These are phyloP conservation scores for Scleroderma bovista DNA, from an alignment of 768 basidiomycete genomes.

Conservation along the genomic window DNA sequence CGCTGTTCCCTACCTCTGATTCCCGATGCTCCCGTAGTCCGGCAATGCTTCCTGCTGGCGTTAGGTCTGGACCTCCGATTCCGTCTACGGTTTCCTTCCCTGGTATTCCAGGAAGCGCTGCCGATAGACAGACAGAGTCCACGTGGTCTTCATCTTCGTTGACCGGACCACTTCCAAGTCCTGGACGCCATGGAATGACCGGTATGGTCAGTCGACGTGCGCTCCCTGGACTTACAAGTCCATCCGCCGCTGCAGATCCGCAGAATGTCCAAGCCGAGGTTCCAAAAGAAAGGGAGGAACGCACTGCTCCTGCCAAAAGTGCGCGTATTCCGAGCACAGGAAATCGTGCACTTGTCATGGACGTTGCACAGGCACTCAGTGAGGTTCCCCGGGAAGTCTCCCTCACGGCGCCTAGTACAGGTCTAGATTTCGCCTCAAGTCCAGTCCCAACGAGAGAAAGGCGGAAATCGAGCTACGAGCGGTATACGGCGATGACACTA, in stretches of 20 bases:
- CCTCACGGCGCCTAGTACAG: background rate
- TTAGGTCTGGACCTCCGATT: too few species aligned
- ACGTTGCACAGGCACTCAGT: slow-evolving; percentile 60
- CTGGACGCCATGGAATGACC: slow-evolving; percentile 11
- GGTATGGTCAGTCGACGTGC: slow-evolving; percentile 35
- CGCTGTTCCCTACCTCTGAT: too few species aligned
- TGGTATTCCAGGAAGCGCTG: slow-evolving; percentile 13
- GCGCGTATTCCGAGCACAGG: slow-evolving; percentile 63
- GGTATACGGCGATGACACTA: slow-evolving; percentile 54
- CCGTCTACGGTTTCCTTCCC: background rate
- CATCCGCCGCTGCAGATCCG: background rate
- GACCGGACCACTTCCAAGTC: slow-evolving; percentile 3
- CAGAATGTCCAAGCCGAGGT: slow-evolving; percentile 6
- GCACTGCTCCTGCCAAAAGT: slow-evolving; percentile 33
- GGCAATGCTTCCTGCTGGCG: too few species aligned
- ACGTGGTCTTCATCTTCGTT: slow-evolving; percentile 18
- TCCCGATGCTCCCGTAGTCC: too few species aligned
- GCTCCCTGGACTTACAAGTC: slow-evolving; percentile 35
- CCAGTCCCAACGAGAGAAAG: slow-evolving; percentile 40
- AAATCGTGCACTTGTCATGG: slow-evolving; percentile 70
- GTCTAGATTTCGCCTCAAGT: slow-evolving; percentile 1
- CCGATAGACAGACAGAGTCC: slow-evolving; percentile 30
- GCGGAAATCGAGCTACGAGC: slow-evolving; percentile 63
- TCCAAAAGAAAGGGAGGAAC: slow-evolving; percentile 16
- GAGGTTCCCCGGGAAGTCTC: slow-evolving; percentile 24